Base-by-base conservation (phyloP, 73 alveolate genomes). In the Paramecium sonneborni region DNA sequence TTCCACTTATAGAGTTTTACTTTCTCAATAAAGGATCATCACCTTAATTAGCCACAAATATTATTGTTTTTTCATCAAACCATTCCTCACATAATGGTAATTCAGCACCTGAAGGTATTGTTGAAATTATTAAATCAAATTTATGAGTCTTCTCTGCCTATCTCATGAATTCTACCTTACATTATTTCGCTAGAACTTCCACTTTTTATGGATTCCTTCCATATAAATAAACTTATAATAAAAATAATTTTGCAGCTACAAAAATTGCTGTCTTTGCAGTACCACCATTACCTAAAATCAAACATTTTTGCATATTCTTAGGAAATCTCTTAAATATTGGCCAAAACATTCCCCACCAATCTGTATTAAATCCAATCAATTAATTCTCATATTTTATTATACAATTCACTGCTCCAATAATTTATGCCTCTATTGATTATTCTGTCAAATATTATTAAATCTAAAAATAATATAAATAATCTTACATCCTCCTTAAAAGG, bases 341-440 rank as follows among this genome's bases (percentile, higher is more conserved):
- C 86, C 86, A 72, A 72, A 72, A 72, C 44, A 72, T 72, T n/a
- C 86, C 86, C 86, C 86, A 72, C 86, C 86, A 72, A 72, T 72
- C 86, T 0, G 86, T 72, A 72, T 72, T 72, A 37, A 38, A 35
- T 28, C 86, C 86, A 35, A 72, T 72, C 11, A 72, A 37, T 30
- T 30, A 9, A 37, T 72, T 38, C 18, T 38, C 86, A 72, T 34
- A 72, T n/a, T 38, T 32, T 0, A 72, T 38, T 0, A 72, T 72
- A 37, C 58, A 35, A 72, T 72, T 72, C 18, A 72, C 57, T 3
- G 57, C 52, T 8, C 86, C 86, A 11, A 72, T 72, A 0, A 72
- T 34, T 15, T 72, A 9, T 1, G 57, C 52, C 44, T 35, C 86
- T 20, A 72, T 30, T 8, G 86, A 72, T 30, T 20, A 28, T 72